Base-by-base conservation (phyloP, 2,329 filamentous ascomycete species). In the Lasiodiplodia citricola region DNA sequence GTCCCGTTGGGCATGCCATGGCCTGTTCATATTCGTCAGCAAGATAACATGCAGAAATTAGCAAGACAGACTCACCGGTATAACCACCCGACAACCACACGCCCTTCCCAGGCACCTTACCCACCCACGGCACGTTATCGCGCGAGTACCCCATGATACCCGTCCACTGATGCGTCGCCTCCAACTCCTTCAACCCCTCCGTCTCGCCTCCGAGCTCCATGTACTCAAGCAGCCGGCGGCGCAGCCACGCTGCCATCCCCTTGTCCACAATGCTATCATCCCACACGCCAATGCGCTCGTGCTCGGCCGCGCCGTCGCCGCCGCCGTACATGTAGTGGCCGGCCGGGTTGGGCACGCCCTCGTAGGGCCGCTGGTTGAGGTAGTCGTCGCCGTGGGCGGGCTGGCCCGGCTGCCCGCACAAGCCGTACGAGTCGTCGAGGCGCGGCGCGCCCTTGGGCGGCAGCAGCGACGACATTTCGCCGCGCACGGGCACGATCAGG, bases 1-100 rank as follows among this genome's bases (percentile, higher is more conserved):
- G 89, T 89, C 18, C 90, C 88, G 73, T 90, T 89, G 23, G 91
- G 91, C 91, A 94, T 93, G 0, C 92, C 92, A 77, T 94, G 92
- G 0, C 83, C 66, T 68, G 62, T 31, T 25, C 38, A 47, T 10
- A 35, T 1, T 25, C 31, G 31, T 35, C 31, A 35, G 23, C 50
- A 25, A 25, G 4, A 6, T 52, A 2, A 25, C 11, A 18, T 4
- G 21, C 6, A 28, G 21, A 14, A n/a, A 51, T 7, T 0, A 54
- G 18, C 10, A 1, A 54, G 23, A 8, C 16, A 16, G 31, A 51
- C 89, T 41, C 35, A 68, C 66, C 90, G 5, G 90, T 91, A 74
- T 91, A 93, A 3, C 89, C 91, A 2, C 85, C 90, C 70, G 85
- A 86, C 14, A 93, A 71, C 82, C 84, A 93, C 21, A 92, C 72